Evolutionary conservation across 139 green algal genomes (phyloP).

Genomic region (Asterochloris erici): DNA sequence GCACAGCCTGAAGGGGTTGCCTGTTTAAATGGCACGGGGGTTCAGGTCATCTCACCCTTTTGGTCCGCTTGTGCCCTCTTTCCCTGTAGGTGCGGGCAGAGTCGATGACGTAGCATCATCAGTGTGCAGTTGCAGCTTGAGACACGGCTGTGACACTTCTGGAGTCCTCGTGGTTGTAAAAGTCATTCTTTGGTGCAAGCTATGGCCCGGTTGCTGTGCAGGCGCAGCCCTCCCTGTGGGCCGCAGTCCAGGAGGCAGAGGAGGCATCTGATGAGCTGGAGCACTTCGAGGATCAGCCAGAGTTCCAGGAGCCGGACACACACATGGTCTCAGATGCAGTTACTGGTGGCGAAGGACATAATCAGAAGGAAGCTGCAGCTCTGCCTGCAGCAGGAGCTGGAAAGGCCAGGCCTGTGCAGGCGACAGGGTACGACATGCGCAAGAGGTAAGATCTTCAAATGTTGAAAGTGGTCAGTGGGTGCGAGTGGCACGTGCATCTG

Average conservation of each 20-base stretch:
- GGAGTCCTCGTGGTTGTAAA: not conserved
- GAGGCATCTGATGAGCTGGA: constrained; percentile 64
- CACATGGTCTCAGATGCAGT: not conserved
- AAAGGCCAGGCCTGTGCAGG: constrained; percentile 36
- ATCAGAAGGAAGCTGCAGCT: not conserved
- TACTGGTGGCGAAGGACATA: not conserved
- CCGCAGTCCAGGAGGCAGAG: constrained; percentile 72
- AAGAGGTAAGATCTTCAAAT: constrained; percentile 56
- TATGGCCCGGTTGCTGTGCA: not conserved
- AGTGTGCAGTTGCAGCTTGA: not conserved
- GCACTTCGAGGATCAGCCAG: constrained; percentile 55
- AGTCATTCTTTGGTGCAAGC: not conserved
- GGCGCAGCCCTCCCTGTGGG: constrained; percentile 67
- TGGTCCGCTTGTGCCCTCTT: too few relatives aligned
- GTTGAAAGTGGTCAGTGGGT: too few relatives aligned
- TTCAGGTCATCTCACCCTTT: too few relatives aligned
- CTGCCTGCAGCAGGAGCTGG: too few relatives aligned
- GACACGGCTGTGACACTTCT: not conserved
- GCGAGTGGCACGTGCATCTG: too few relatives aligned
- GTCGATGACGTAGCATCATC: too few relatives aligned
- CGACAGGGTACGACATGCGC: constrained; percentile 71
- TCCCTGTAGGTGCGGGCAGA: too few relatives aligned
- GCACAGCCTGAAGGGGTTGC: too few relatives aligned
- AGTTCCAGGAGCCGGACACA: constrained; percentile 2
- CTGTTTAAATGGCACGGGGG: too few relatives aligned